phyloP scores from a whole-genome alignment of 75 land plant genomes.

The Azolla pinnata region DNA sequence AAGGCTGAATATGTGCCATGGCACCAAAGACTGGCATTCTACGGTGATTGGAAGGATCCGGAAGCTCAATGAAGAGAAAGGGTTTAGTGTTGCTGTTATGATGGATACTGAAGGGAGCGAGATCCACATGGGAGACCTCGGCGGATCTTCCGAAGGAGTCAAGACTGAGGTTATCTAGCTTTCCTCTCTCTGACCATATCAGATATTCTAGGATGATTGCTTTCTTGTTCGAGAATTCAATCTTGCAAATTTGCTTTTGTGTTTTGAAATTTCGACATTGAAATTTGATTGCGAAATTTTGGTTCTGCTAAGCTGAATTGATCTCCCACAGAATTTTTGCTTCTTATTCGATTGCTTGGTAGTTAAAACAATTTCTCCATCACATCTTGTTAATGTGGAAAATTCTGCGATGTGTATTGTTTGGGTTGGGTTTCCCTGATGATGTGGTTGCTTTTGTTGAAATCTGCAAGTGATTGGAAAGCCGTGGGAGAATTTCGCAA shows the following conservation, averaged over 20 bases:
- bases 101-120: conserved; percentile 99
- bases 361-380: too few species aligned
- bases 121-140: conserved; percentile 94
- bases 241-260: background rate
- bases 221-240: background rate
- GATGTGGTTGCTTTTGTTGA: too few species aligned
- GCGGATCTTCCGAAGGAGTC: conserved; percentile 34
- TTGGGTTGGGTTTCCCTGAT: too few species aligned
- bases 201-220: background rate
- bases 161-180: background rate
- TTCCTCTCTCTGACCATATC: background rate
- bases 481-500: too few species aligned
- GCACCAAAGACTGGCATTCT: conserved; percentile 83
- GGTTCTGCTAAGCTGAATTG: background rate
- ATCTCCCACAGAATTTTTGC: too few species aligned
- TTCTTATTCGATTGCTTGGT: too few species aligned
- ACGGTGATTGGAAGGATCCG: conserved; percentile 61
- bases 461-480: too few species aligned
- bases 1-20: conserved; percentile 92
- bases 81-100: conserved; percentile 85
- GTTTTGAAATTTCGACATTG: background rate
- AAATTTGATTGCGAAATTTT: background rate
- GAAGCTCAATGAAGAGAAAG: conserved; percentile 78
- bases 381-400: too few species aligned
- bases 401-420: too few species aligned